Evolutionary conservation across 2,329 filamentous ascomycete species (phyloP), one percentile per base, ranked within the genome.

Genomic region (Ophiostoma novo-ulmi): DNA sequence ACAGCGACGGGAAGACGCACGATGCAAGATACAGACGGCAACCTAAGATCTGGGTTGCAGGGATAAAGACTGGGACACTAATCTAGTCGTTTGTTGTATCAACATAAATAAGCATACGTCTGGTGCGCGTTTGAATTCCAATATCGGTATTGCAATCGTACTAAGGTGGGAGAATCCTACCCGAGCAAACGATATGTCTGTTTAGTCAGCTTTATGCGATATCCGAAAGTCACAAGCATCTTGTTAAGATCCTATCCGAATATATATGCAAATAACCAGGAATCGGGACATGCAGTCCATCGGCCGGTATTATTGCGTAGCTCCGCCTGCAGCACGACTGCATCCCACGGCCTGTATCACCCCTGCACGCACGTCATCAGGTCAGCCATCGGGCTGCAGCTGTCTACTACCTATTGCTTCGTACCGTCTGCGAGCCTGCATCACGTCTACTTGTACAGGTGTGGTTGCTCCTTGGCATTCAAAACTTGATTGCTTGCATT

Each of bases 311-410:
- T 14, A 35, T 63, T 63, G 58, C 58, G 31, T 35, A 26, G 26
- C 58, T 63, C 58, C 58, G 58, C 26, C 58, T 63, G 58, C 58
- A 63, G 58, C 58, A 63, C 26, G 58, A 36, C 58, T 31, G 58
- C 13, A 63, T 63, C 58, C 26, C 5, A 22, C 44, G 44, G 38
- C 11, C 44, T n/a, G 17, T n/a, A 20, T 7, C 44, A 48, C 17
- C 44, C 44, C 20, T 48, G 17, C 17, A 48, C 17, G 44, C 41
- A 48, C 44, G 44, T 48, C 44, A 48, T 48, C 17, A 17, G 44
- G 20, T 5, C 44, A 39, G 5, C 8, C 31, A 31, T 31, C 31
- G 44, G 44, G 17, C 44, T 48, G 44, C 5, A 48, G 44, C 17
- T 20, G 44, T 48, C 44, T 48, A 7, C 44, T 48, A 5, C 44